Conservation (phyloP, 768 basidiomycete species). For the Epithele typhae region DNA sequence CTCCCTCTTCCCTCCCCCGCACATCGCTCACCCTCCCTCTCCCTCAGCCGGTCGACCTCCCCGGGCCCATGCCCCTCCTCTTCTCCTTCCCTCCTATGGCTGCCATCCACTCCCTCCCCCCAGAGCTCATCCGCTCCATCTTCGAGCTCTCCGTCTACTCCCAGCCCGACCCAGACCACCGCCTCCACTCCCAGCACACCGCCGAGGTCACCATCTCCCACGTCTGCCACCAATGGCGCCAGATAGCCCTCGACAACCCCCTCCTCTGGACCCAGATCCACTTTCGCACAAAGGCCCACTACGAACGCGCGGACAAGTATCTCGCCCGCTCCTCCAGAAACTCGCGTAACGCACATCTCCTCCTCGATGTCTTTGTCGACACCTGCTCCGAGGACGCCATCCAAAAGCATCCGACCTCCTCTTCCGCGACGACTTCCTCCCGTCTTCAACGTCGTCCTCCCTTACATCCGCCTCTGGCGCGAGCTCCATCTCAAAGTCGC, state of each 20-base stretch:
- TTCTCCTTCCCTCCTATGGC: slow-evolving; percentile 10
- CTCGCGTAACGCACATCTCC: slow-evolving; percentile 13
- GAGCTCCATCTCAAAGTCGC: slow-evolving; percentile 59
- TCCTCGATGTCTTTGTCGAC: slow-evolving; percentile 53
- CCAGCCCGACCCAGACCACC: slow-evolving; percentile 39
- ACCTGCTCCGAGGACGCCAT: slow-evolving; percentile 48
- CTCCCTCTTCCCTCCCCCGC: background rate
- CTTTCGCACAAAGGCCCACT: slow-evolving; percentile 47
- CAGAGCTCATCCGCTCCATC: slow-evolving; percentile 32
- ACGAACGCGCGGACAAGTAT: slow-evolving; percentile 43
- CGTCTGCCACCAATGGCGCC: slow-evolving; percentile 54
- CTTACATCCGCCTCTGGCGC: slow-evolving; percentile 49
- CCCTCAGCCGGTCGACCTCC: background rate
- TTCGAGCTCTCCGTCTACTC: slow-evolving; percentile 49
- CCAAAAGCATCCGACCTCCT: slow-evolving; percentile 45
- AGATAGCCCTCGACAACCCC: slow-evolving; percentile 46
- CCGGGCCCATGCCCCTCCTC: background rate
- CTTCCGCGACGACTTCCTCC: slow-evolving; percentile 44
- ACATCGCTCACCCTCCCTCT: background rate
- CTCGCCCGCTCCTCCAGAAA: slow-evolving; percentile 28
- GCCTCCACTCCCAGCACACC: slow-evolving; percentile 36
- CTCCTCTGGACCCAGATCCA: slow-evolving; percentile 51
- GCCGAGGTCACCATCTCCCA: slow-evolving; percentile 57
- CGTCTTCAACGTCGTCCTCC: slow-evolving; percentile 32
- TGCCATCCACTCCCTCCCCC: slow-evolving; percentile 26